Evolutionary conservation across 768 basidiomycete genomes (phyloP).

Genomic region (Tulasnella sp.): DNA sequence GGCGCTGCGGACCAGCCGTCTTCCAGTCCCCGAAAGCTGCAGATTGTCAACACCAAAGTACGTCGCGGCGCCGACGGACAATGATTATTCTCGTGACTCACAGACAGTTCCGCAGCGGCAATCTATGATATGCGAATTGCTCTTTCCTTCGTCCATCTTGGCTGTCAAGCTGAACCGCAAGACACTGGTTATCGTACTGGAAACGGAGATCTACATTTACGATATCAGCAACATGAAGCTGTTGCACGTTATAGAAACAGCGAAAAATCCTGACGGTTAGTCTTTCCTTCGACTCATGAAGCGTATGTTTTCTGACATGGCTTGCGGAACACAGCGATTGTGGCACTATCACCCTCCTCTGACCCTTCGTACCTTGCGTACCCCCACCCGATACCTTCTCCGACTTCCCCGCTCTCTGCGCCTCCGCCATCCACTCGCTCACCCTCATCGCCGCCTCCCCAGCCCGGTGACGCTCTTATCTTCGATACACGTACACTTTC

Average conservation of each 20-base stretch:
- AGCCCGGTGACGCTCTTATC: constrained; percentile 79
- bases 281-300: constrained; percentile 17
- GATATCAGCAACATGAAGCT: constrained; percentile 98
- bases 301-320: background rate
- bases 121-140: constrained; percentile 96
- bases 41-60: constrained; percentile 98
- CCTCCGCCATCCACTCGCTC: constrained; percentile 32
- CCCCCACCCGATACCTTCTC: constrained; percentile 84
- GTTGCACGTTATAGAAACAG: constrained; percentile 93
- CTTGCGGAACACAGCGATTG: constrained; percentile 53
- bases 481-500: constrained; percentile 89
- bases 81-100: background rate
- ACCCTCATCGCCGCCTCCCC: constrained; percentile 30
- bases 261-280: constrained; percentile 84
- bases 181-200: constrained; percentile 88
- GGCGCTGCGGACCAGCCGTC: constrained; percentile 88
- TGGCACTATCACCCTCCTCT: constrained; percentile 85
- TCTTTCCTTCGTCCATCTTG: constrained; percentile 93
- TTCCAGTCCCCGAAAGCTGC: constrained; percentile 82
- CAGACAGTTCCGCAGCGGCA: constrained; percentile 48
- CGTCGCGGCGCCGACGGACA: constrained; percentile 18
- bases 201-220: constrained; percentile 97
- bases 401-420: constrained; percentile 44
- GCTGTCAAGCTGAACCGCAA: constrained; percentile 98
- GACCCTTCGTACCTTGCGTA: constrained; percentile 93